Evolutionary conservation across 164 flowering plant species (phyloP).

Genomic region (Pachysandra terminalis): DNA sequence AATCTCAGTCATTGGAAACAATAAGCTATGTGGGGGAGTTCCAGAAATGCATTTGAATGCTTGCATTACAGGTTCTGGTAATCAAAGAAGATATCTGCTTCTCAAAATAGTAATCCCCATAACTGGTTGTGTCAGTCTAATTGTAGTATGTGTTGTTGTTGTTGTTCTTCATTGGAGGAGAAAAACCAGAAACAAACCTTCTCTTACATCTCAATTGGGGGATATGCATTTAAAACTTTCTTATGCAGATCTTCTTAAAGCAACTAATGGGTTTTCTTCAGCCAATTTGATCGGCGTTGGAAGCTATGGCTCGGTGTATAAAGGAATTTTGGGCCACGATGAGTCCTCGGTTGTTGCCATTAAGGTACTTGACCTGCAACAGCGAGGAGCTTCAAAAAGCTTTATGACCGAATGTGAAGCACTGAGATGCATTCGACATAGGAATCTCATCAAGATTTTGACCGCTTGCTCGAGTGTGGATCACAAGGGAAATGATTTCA

Average conservation of each 20-base stretch:
- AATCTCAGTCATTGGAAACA: slow-evolving; percentile 17
- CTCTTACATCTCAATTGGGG: neutral
- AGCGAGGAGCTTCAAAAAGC: slow-evolving; percentile 24
- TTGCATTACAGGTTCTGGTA: slow-evolving; percentile 10
- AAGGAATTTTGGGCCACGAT: slow-evolving; percentile 13
- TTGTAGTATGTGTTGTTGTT: neutral
- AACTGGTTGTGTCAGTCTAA: neutral
- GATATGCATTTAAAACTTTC: slow-evolving; percentile 8
- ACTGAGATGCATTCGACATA: slow-evolving; percentile 27
- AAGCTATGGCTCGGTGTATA: slow-evolving; percentile 35
- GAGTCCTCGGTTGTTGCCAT: slow-evolving; percentile 26
- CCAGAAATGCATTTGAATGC: slow-evolving; percentile 10
- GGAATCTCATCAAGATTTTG: slow-evolving; percentile 34
- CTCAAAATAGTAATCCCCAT: slow-evolving; percentile 6
- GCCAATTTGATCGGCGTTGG: slow-evolving; percentile 35
- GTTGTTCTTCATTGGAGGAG: neutral
- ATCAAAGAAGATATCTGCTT: neutral
- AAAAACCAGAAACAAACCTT: slow-evolving; percentile 1
- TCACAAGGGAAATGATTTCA: slow-evolving; percentile 29
- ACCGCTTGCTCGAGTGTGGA: slow-evolving; percentile 28
- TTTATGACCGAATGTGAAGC: slow-evolving; percentile 33
- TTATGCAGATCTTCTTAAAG: slow-evolving; percentile 15
- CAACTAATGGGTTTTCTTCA: slow-evolving; percentile 25
- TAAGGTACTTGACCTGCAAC: slow-evolving; percentile 33
- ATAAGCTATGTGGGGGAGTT: slow-evolving; percentile 25